Evolutionary conservation across 176 grass and related monocot genomes (phyloP).

Genomic region (Raddia guianensis): DNA sequence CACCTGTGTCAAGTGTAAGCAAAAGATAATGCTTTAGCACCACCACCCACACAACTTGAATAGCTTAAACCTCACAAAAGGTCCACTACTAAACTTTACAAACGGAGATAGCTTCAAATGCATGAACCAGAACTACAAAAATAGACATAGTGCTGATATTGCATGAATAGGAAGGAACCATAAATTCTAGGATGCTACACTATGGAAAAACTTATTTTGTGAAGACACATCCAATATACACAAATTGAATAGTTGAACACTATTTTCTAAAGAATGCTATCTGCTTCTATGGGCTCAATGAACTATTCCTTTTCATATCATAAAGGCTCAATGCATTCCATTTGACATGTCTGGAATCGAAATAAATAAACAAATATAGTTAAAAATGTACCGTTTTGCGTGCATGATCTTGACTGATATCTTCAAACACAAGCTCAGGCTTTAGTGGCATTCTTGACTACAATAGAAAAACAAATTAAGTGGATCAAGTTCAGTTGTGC

Average conservation of each 20-base stretch:
- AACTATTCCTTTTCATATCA: neutral
- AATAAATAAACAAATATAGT: slow-evolving; percentile 19
- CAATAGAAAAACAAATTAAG: slow-evolving; percentile 25
- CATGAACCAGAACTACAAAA: neutral
- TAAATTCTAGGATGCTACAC: neutral
- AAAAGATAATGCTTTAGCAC: neutral
- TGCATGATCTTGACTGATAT: slow-evolving; percentile 98
- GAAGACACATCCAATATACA: neutral
- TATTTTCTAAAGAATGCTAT: neutral
- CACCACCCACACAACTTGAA: neutral
- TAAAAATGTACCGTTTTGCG: slow-evolving; percentile 74
- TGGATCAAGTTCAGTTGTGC: slow-evolving; percentile 19
- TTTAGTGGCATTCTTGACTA: slow-evolving; percentile 84
- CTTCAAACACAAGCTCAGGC: slow-evolving; percentile 93
- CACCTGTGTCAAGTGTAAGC: slow-evolving; percentile 55
- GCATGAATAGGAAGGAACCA: neutral
- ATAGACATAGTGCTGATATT: neutral
- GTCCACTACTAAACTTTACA: slow-evolving; percentile 2
- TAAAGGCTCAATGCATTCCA: neutral
- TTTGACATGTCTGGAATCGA: slow-evolving; percentile 34
- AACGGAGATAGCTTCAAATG: neutral
- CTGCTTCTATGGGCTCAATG: slow-evolving; percentile 1
- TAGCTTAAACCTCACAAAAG: neutral
- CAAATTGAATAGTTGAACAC: slow-evolving; percentile 8
- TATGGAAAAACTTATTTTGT: slow-evolving; percentile 12